These are phyloP conservation scores for Periconia macrospinosa DNA, from an alignment of 2,329 filamentous ascomycete genomes.

Conservation along the genomic window DNA sequence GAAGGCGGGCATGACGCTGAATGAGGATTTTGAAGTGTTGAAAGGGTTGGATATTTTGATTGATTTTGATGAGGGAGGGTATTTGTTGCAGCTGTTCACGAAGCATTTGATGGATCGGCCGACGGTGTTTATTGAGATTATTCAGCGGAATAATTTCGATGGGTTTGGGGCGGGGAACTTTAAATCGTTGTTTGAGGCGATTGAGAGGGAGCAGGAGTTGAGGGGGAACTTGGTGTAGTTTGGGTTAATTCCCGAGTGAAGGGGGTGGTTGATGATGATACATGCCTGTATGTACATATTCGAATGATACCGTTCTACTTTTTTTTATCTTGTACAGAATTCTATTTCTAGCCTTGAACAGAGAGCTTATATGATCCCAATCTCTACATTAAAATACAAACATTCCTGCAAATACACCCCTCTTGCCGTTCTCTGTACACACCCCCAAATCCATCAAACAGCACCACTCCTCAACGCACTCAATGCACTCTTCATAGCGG, in stretches of 20 bases:
- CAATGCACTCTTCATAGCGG: constrained; percentile 22
- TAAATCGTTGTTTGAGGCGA: constrained; percentile 91
- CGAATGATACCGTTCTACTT: too few relatives aligned
- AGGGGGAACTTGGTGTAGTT: constrained; percentile 69
- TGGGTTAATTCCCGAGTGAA: not conserved
- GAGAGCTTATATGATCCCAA: too few relatives aligned
- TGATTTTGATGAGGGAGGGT: constrained; percentile 92
- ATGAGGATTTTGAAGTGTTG: constrained; percentile 79
- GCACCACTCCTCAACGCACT: constrained; percentile 19
- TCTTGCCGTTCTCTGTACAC: not conserved
- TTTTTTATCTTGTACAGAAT: too few relatives aligned
- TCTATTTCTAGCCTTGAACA: too few relatives aligned
- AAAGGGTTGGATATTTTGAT: constrained; percentile 83
- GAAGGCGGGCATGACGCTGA: constrained; percentile 61
- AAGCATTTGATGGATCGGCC: constrained; percentile 89
- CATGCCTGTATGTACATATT: too few relatives aligned
- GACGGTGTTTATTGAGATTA: constrained; percentile 95
- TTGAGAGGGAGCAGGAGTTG: constrained; percentile 87
- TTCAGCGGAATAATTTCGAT: constrained; percentile 85
- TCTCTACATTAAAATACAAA: too few relatives aligned
- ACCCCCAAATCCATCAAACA: not conserved
- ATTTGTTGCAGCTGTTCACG: constrained; percentile 66
- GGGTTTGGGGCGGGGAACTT: constrained; percentile 96
- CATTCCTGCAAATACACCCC: too few relatives aligned
- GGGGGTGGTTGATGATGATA: not conserved